These are phyloP conservation scores for Catharanthus roseus DNA, from an alignment of 257 asterid species.

Conservation along the genomic window DNA sequence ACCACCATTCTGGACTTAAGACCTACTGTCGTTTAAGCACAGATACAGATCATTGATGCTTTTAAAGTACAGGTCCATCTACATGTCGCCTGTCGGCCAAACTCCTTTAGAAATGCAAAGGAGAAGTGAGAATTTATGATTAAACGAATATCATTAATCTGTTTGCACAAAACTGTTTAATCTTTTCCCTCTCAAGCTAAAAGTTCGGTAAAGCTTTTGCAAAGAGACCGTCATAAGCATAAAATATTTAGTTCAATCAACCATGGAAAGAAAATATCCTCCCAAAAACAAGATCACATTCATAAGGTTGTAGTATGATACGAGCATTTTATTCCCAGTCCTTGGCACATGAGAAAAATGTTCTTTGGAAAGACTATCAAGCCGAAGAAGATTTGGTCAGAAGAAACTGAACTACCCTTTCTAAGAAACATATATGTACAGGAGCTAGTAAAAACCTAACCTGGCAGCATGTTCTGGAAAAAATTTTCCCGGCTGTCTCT, in stretches of 20 bases:
- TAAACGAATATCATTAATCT: not conserved
- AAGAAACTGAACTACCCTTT: not conserved
- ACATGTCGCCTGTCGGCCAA: not conserved
- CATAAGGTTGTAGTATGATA: not conserved
- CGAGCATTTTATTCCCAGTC: not conserved
- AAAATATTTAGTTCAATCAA: not conserved
- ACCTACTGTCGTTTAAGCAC: not conserved
- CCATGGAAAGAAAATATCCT: not conserved
- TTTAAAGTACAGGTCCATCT: not conserved
- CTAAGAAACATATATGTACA: not conserved
- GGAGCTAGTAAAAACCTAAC: constrained; percentile 22
- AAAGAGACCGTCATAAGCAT: not conserved
- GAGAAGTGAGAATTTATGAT: no score
- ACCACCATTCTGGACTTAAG: not conserved
- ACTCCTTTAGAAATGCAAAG: no score
- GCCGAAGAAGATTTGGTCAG: not conserved
- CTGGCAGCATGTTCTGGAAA: constrained; percentile 62
- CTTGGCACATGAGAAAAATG: not conserved
- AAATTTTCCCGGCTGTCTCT: constrained; percentile 50
- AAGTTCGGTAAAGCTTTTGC: no score
- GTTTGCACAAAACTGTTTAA: not conserved
- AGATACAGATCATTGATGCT: no score
- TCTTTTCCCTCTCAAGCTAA: not conserved
- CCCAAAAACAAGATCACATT: not conserved
- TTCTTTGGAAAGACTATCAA: not conserved